phyloP scores from a whole-genome alignment of 2,329 filamentous ascomycete genomes.

The Lasiodiplodia sp. region DNA sequence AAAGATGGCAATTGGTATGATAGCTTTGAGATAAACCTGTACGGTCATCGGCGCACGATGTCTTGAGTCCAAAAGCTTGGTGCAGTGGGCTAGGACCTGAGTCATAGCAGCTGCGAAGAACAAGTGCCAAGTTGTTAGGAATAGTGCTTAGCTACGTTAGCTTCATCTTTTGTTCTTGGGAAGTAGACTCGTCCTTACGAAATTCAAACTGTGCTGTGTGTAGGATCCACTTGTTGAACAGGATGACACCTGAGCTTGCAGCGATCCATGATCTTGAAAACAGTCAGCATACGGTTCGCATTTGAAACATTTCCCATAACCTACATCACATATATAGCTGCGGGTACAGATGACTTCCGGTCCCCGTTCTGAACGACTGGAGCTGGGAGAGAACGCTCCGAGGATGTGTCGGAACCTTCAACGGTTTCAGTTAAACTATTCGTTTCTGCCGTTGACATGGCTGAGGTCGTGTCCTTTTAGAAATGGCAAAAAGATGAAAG shows the following conservation, averaged over 20 bases:
- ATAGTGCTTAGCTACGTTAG: slow-evolving; percentile 30
- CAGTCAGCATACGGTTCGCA: neutral
- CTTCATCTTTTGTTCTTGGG: too few species aligned
- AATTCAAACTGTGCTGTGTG: slow-evolving; percentile 70
- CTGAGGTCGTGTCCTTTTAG: too few species aligned
- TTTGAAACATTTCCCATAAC: neutral
- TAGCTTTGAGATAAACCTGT: slow-evolving; percentile 36
- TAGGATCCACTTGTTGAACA: slow-evolving; percentile 92
- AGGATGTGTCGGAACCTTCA: too few species aligned
- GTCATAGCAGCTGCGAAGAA: slow-evolving; percentile 37
- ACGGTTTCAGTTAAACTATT: too few species aligned
- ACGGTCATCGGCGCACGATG: slow-evolving; percentile 35
- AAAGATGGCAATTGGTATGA: slow-evolving; percentile 37
- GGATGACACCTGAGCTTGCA: slow-evolving; percentile 81
- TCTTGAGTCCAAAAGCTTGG: slow-evolving; percentile 35
- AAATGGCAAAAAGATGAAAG: too few species aligned
- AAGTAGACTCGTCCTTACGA: slow-evolving; percentile 58
- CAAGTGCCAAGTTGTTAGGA: slow-evolving; percentile 39
- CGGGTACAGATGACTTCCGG: slow-evolving; percentile 47
- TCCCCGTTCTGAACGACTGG: neutral
- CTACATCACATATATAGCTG: slow-evolving; percentile 37
- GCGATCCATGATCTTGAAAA: slow-evolving; percentile 75
- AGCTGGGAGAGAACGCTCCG: neutral
- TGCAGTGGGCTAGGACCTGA: slow-evolving; percentile 36
- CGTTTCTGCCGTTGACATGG: too few species aligned